A percentile compares a stretch with the other conserved stretches of the same genome.
phyloP scores from a whole-genome alignment of 177 flowering plant species.

The Vitis hybrid region DNA sequence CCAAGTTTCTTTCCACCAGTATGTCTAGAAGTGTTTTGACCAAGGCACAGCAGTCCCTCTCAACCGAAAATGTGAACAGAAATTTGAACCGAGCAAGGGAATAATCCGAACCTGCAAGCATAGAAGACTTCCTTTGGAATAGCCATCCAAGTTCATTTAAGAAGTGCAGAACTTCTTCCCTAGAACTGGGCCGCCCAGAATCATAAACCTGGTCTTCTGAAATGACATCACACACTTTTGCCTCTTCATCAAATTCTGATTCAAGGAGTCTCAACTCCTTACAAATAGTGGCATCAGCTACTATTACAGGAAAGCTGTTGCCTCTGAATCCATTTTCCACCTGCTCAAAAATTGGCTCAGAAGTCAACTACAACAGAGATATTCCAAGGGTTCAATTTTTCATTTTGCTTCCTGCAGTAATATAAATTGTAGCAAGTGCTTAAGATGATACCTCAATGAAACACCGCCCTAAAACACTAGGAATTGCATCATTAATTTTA shows the following conservation, averaged over 20 bases:
- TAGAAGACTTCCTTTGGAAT: conserved; percentile 55
- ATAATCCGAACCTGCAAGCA: conserved; percentile 34
- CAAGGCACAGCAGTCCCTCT: conserved; percentile 67
- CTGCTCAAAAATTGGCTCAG: conserved; percentile 29
- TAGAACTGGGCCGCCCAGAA: conserved; percentile 42
- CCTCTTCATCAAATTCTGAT: conserved; percentile 49
- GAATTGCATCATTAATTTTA: conserved; percentile 39
- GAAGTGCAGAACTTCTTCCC: conserved; percentile 68
- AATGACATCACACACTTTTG: conserved; percentile 25
- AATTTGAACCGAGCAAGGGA: conserved; percentile 57
- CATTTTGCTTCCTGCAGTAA: background rate
- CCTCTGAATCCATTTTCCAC: conserved; percentile 89
- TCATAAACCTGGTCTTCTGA: conserved; percentile 36
- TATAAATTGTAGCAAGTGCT: background rate
- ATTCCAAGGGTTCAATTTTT: background rate
- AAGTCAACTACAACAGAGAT: background rate
- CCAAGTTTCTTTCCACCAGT: conserved; percentile 41
- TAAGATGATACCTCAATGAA: conserved; percentile 73
- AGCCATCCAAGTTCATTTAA: conserved; percentile 95
- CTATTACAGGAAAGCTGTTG: conserved; percentile 78
- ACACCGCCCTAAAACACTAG: conserved; percentile 63
- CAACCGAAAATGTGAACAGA: conserved; percentile 71
- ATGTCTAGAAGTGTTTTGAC: conserved; percentile 69
- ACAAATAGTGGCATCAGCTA: conserved; percentile 76
- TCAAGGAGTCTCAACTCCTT: conserved; percentile 74